Evolutionary conservation across 2,329 filamentous ascomycete genomes (phyloP), one percentile per base, ranked within the genome.

Genomic region (Claviceps capensis): DNA sequence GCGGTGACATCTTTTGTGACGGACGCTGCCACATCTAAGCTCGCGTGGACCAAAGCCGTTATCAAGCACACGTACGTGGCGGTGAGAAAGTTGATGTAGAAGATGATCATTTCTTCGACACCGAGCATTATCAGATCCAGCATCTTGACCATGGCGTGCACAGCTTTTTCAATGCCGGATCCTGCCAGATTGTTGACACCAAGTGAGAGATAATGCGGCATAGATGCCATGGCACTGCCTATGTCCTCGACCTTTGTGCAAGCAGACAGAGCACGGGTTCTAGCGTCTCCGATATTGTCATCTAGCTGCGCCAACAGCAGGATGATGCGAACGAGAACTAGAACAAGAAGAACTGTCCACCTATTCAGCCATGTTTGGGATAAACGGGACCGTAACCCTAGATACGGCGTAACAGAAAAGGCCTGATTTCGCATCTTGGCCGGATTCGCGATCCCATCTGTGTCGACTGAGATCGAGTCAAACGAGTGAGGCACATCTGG

Each of bases 321-420:
- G 50, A 98, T 71, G 54, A 91, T 79, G 53, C 90, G 82, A 56
- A 85, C 79, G 50, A 98, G 82, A 52, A 97, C 83, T 51, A 98
- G 81, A 54, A 95, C 68, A 47, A 97, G 76, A 47, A 98, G 77
- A 54, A 97, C 76, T 41, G 93, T 97, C 93, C 93, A 98, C 68
- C 87, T 81, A 74, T 98, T 97, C 72, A 98, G 83, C 89, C 91
- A 96, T 67, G 94, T 78, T 74, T 98, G 93, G 50, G 93, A 97
- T 61, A 97, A 78, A 62, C 90, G 84, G 61, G 91, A 84, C 63
- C 83, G 82, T 63, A 96, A 81, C 61, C 90, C 89, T 57, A 98
- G 85, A 67, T 97, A 97, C 56, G 93, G 91, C 57, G 89, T 96
- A 63, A 86, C 77, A 64, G 80, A 80, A 65, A 79, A 26, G 23